Evolutionary conservation across 2,329 filamentous ascomycete genomes (phyloP).

Genomic region (Pleurostoma richardsiae): DNA sequence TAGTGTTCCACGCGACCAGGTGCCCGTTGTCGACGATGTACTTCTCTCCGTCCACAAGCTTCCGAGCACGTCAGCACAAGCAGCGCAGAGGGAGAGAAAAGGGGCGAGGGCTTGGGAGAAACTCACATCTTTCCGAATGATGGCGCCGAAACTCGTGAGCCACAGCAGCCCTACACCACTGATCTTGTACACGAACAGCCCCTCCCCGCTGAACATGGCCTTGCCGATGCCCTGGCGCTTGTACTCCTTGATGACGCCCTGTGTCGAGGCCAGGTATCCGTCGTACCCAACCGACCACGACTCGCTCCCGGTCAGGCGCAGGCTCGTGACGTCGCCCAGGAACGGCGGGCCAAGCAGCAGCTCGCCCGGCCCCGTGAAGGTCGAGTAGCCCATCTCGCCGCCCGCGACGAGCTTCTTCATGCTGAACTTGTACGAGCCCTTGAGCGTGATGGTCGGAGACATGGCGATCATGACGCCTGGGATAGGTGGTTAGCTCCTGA

Average conservation of each 20-base stretch:
- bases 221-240: slow-evolving; percentile 84
- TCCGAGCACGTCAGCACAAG: slow-evolving; percentile 2
- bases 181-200: slow-evolving; percentile 85
- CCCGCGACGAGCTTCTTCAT: slow-evolving; percentile 87
- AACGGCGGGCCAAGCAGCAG: slow-evolving; percentile 56
- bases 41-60: slow-evolving; percentile 66
- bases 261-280: slow-evolving; percentile 78
- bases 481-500: background rate
- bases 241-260: slow-evolving; percentile 82
- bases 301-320: slow-evolving; percentile 67
- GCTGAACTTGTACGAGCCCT: slow-evolving; percentile 77
- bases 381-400: slow-evolving; percentile 72
- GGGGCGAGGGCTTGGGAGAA: background rate
- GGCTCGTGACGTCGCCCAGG: slow-evolving; percentile 23
- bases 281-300: slow-evolving; percentile 85
- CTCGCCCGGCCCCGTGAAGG: slow-evolving; percentile 86
- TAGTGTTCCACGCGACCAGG: slow-evolving; percentile 93
- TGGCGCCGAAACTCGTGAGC: slow-evolving; percentile 90
- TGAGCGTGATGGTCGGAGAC: slow-evolving; percentile 81
- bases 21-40: slow-evolving; percentile 94
- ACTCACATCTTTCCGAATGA: slow-evolving; percentile 87
- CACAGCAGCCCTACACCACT: slow-evolving; percentile 76
- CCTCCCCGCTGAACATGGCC: slow-evolving; percentile 91
- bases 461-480: slow-evolving; percentile 88
- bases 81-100: background rate